Evolutionary conservation across 1,284 basidiomycete genomes (phyloP), one percentile per base, ranked within the genome.

Genomic region (Pterulicium gracile): DNA sequence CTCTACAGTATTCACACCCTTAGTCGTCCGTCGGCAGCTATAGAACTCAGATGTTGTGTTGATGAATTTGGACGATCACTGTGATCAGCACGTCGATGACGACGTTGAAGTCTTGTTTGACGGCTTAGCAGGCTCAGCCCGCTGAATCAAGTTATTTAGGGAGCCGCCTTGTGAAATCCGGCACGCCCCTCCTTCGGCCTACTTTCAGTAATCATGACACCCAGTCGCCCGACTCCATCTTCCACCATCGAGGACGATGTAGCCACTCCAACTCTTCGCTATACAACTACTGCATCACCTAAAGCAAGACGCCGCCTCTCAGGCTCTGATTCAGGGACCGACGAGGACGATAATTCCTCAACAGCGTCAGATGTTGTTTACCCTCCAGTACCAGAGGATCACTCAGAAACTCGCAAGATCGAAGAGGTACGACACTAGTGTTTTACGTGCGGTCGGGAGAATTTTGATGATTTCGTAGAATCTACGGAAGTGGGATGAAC

Each of bases 401-500:
- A 71, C 27, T 69, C 72, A 45, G 86, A 88, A 53, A 77, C 81
- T 32, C 72, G 75, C 49, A 67, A 75, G 49, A 66, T 88, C 17
- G 71, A 79, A 65, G 81, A 88, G 75, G 85, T 83, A 60, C 49
- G 70, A n/a, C n/a, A n/a, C n/a, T n/a, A 59, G 15, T 47, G 40
- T 20, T 10, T 43, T 15, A 4, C 23, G 27, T 47, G 35, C 23
- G 42, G 10, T 13, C 32, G 5, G 10, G 15, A 34, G 18, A n/a
- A 18, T 35, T 41, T 47, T 35, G 49, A 17, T 32, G 20, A 45
- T 47, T n/a, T n/a, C 42, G 47, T 52, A 88, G 85, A 88, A 77
- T 50, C 67, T 88, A 17, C 70, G 72, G 49, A 72, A 72, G 35
- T 88, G 84, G 86, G 85, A 88, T 52, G 61, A 75, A 40, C 74